A percentile compares a stretch with the other conserved stretches of the same genome.
Conservation (phyloP, 176 grass and related monocot species). For the Zoysia japonica region DNA sequence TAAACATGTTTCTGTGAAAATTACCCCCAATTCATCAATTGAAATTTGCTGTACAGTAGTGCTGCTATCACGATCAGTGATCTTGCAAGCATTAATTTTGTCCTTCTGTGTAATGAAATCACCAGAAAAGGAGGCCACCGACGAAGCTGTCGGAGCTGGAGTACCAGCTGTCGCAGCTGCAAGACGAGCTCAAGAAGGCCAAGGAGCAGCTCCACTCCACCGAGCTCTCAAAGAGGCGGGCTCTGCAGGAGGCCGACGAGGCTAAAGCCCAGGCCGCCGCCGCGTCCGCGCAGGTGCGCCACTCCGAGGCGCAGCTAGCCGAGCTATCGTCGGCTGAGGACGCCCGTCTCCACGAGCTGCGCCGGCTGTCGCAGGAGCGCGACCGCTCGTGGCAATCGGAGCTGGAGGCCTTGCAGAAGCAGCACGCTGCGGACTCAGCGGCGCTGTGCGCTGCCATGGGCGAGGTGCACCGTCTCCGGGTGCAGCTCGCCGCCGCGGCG, state of each 20-base stretch:
- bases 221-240: constrained; percentile 60
- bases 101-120: constrained; percentile 37
- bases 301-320: constrained; percentile 55
- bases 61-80: constrained; percentile 4
- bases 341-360: constrained; percentile 67
- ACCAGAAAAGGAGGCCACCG: constrained; percentile 66
- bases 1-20: constrained; percentile 11
- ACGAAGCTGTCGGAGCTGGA: constrained; percentile 65
- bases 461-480: constrained; percentile 71
- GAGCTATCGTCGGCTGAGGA: constrained; percentile 69
- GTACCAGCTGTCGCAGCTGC: constrained; percentile 65
- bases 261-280: constrained; percentile 46
- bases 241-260: constrained; percentile 74
- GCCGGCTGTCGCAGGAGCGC: constrained; percentile 87
- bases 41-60: background rate
- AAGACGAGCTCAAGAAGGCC: constrained; percentile 77
- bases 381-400: constrained; percentile 96
- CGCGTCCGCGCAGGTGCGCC: constrained; percentile 45
- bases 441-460: constrained; percentile 70
- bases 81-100: constrained; percentile 35
- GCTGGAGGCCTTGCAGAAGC: constrained; percentile 90
- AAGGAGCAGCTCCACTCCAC: constrained; percentile 75
- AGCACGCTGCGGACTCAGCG: constrained; percentile 78
- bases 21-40: background rate
- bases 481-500: constrained; percentile 59